Conservation (phyloP, 257 asterid genomes). For the Petunia secreta region DNA sequence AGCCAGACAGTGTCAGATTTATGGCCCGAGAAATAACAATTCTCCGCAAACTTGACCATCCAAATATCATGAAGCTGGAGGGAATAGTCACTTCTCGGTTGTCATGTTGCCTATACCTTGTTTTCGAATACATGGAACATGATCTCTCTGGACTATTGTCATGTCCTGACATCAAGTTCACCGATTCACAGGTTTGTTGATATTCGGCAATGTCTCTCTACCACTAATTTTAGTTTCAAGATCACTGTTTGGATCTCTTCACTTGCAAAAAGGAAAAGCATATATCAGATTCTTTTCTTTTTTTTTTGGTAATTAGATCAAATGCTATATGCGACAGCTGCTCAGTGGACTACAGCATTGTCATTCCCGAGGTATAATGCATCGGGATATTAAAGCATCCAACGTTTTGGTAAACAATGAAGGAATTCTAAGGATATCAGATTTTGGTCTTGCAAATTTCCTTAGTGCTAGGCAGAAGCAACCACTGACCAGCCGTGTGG, state of each 20-base stretch:
- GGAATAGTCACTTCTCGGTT: slow-evolving; percentile 84
- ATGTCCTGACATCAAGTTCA: slow-evolving; percentile 84
- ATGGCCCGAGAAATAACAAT: slow-evolving; percentile 88
- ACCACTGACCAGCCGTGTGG: slow-evolving; percentile 84
- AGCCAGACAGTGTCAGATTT: slow-evolving; percentile 85
- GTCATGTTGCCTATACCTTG: slow-evolving; percentile 79
- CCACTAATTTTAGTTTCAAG: neutral
- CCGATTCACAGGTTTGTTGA: slow-evolving; percentile 72
- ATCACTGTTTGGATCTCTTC: slow-evolving; percentile 14
- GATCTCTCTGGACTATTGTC: slow-evolving; percentile 89
- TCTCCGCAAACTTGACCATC: slow-evolving; percentile 87
- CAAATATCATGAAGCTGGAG: slow-evolving; percentile 87
- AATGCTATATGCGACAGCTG: slow-evolving; percentile 86
- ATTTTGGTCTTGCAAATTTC: slow-evolving; percentile 89
- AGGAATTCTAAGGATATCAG: slow-evolving; percentile 83
- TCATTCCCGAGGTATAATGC: slow-evolving; percentile 84
- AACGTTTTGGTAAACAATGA: slow-evolving; percentile 81
- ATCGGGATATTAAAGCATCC: slow-evolving; percentile 85
- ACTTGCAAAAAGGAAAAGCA: slow-evolving; percentile 9
- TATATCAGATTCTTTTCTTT: slow-evolving; percentile 7
- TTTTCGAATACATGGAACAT: slow-evolving; percentile 98
- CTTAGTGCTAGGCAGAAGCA: slow-evolving; percentile 54
- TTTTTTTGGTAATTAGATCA: slow-evolving; percentile 56
- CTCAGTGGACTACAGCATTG: slow-evolving; percentile 81
- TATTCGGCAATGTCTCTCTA: slow-evolving; percentile 1